Evolutionary conservation across 257 asterid genomes (phyloP), one percentile per base, ranked within the genome.

Genomic region (Echium plantagineum): DNA sequence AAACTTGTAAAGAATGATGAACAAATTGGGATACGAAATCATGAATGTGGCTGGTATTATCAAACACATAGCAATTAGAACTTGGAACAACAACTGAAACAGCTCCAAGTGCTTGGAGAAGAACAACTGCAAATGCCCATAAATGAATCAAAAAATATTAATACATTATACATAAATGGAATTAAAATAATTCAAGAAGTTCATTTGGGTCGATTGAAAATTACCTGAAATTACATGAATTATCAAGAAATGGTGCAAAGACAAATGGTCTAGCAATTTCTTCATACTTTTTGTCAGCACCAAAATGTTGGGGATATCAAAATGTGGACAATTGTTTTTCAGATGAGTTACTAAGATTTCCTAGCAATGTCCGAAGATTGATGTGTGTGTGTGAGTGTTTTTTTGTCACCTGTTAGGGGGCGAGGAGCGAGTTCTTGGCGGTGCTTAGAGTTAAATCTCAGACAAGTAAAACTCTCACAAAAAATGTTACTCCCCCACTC

Each of bases 21-120:
- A 35, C 46, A 31, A 57, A 9, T 19, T 74, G 22, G 97, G 97
- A 90, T 90, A 90, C 96, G 64, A 90, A 90, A 77, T 87, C 97
- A 70, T 78, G 73, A 74, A 90, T 83, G 77, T 64, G 77, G 60
- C 97, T 90, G 80, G 81, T 69, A 66, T 81, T 90, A 65, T 85
- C 97, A 3, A 90, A 67, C 38, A 78, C 94, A 71, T 83, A 87
- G 75, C 97, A 90, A 71, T 71, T 72, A 69, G 95, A 77, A 61
- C 68, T 81, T 20, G 97, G 97, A 22, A 85, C 81, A 64, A 68
- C 85, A 68, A 90, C 91, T 53, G 95, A 72, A 74, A 58, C 81
- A 67, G 71, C 89, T 75, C 82, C 94, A 56, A 61, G 57, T 13
- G 87, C 74, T 60, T 80, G 69, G 26, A 75, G 65, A 55, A 83